Evolutionary conservation across 805 yeast genomes (phyloP), one percentile per base, ranked within the genome.

Genomic region (Metschnikowia matae): DNA sequence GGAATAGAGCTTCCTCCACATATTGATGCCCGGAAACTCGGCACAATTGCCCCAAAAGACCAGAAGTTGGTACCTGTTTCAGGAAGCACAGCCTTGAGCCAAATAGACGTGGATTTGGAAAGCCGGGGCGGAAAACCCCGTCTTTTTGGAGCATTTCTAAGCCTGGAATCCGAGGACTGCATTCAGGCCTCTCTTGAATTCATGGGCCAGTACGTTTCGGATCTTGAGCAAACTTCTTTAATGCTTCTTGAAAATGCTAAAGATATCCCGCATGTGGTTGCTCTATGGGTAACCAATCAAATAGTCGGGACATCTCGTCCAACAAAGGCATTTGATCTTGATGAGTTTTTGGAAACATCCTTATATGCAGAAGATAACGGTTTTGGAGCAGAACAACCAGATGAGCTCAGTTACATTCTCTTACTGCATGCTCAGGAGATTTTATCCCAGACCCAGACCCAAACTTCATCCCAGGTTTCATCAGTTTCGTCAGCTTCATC

Each of bases 341-440:
- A 60, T n/a, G 65, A 59, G 1, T 64, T 61, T 29, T 38, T 63
- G 6, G 50, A 39, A 3, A n/a, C 7, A 10, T 26, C 29, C 4
- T 26, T 26, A 26, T 26, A 26, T 26, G 11, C 29, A 8, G 29
- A 4, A 10, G 10, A 26, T 26, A 11, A 4, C 10, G 29, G 4
- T 26, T 26, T 26, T 4, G 29, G 29, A 26, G 55, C 33, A 1
- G 42, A 35, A 7, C 39, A 34, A 8, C 54, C 48, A 4, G 68
- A 63, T 23, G 74, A 72, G 48, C 46, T 62, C 3, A 54, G 61
- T 2, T 72, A 69, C 40, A 49, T 70, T 33, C 48, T 71, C 4
- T 57, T 71, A 53, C 61, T 60, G 17, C 63, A 62, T 43, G 71
- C 84, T 0, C 78, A 73, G 49, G 71, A 68, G 1, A 48, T 80